Evolutionary conservation across 768 basidiomycete species (phyloP), one percentile per base, ranked within the genome.

Genomic region (Naematelia encephala): DNA sequence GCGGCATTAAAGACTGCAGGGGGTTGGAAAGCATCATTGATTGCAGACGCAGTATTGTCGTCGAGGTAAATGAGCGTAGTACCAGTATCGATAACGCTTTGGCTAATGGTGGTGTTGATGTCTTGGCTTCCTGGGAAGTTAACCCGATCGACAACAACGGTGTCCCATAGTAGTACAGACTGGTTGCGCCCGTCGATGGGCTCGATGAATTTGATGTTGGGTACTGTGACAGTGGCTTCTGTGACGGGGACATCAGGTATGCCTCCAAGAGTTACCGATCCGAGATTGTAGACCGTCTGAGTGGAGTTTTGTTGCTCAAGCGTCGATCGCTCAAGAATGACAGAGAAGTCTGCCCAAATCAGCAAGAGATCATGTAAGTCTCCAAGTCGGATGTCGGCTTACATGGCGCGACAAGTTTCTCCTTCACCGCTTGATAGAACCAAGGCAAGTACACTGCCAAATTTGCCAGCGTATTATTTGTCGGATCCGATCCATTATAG

Each of bases 281-380:
- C 46, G 46, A 47, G 46, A 19, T 8, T 19, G 46, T 5, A 25
- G 23, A 47, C 23, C 8, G 23, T 25, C 46, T 47, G 5, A 25
- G 8, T 47, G n/a, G 5, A 19, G 19, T 47, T 25, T 25, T 47
- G 46, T 19, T 47, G 46, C 12, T 47, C 10, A 21, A 47, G 23
- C 10, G 46, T 47, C 8, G 46, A 19, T 19, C 46, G 46, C 19
- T 47, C 23, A 8, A 47, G 46, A 21, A 25, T 19, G 46, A 47
- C 8, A 19, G 46, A 47, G 46, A 47, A 47, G 46, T 47, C 46
- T 47, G n/a, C n/a, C n/a, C n/a, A n/a, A n/a, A n/a, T n/a, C n/a
- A n/a, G n/a, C n/a, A n/a, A n/a, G n/a, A n/a, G n/a, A n/a, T n/a
- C n/a, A n/a, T n/a, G n/a, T n/a, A n/a, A n/a, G n/a, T n/a, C n/a